Evolutionary conservation across 1,284 basidiomycete genomes (phyloP).

Genomic region (Rhodotorula sp.): DNA sequence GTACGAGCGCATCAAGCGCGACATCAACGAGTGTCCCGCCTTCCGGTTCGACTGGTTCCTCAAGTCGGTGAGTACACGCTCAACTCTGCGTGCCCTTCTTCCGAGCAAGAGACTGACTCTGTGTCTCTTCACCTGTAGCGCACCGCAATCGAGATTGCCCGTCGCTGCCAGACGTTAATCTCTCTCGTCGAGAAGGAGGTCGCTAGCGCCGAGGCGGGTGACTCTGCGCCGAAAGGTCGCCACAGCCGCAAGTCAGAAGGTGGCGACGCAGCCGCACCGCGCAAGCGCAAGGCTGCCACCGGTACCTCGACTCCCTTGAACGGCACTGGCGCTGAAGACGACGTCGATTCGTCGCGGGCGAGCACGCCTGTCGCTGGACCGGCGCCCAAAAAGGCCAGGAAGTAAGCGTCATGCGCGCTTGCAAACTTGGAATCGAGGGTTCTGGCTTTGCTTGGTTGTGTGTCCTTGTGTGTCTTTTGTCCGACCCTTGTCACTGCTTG

Average conservation of each 20-base stretch:
- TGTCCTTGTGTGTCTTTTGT: neutral
- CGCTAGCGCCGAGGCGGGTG: slow-evolving; percentile 41
- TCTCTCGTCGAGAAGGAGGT: slow-evolving; percentile 87
- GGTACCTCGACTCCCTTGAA: slow-evolving; percentile 8
- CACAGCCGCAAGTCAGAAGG: slow-evolving; percentile 18
- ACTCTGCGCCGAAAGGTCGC: slow-evolving; percentile 1
- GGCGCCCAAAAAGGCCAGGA: slow-evolving; percentile 32
- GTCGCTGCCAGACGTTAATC: slow-evolving; percentile 85
- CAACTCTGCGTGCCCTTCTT: neutral
- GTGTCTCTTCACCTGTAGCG: slow-evolving; percentile 59
- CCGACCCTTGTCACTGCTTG: too few species aligned
- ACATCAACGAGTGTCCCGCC: slow-evolving; percentile 93
- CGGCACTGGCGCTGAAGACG: slow-evolving; percentile 3
- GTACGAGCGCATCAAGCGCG: slow-evolving; percentile 93
- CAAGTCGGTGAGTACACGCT: slow-evolving; percentile 58
- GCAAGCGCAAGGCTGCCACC: slow-evolving; percentile 16
- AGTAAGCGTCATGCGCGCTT: slow-evolving; percentile 6
- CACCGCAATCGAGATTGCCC: slow-evolving; percentile 83
- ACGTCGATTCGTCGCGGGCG: slow-evolving; percentile 21
- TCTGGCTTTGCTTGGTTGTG: neutral
- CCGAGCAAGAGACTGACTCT: neutral
- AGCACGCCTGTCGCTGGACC: slow-evolving; percentile 33
- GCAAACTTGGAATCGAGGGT: neutral
- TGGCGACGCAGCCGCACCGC: slow-evolving; percentile 4
- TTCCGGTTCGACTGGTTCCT: slow-evolving; percentile 99